A percentile compares a stretch with the other conserved stretches of the same genome.
phyloP scores from a whole-genome alignment of 441 rosid genomes.

The Adansonia rubrostipa region DNA sequence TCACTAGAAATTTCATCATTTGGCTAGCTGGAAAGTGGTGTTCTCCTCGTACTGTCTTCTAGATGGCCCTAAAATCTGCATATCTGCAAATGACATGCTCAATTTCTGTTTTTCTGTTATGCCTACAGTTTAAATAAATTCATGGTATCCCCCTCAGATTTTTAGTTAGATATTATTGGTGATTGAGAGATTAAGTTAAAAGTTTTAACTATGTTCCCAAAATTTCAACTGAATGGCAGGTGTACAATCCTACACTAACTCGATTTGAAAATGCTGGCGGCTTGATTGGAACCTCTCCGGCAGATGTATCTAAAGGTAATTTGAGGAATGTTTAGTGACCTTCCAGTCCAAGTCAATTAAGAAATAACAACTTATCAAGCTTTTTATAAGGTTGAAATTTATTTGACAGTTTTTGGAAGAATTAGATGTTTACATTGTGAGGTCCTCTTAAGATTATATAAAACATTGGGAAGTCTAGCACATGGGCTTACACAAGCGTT shows the following conservation, averaged over 20 bases:
- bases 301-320: slow-evolving; percentile 78
- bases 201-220: slow-evolving; percentile 2
- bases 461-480: slow-evolving; percentile 3
- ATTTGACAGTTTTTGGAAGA: slow-evolving; percentile 15
- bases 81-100: slow-evolving; percentile 4
- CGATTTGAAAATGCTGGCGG: slow-evolving; percentile 84
- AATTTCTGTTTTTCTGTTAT: slow-evolving; percentile 10
- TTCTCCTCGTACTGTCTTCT: slow-evolving; percentile 1
- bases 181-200: slow-evolving; percentile 17
- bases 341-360: slow-evolving; percentile 15
- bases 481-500: slow-evolving; percentile 14
- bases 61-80: slow-evolving; percentile 16
- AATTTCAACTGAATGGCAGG: slow-evolving; percentile 56
- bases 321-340: slow-evolving; percentile 20
- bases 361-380: slow-evolving; percentile 7
- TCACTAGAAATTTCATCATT: slow-evolving; percentile 4
- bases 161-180: slow-evolving; percentile 19
- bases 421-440: slow-evolving; percentile 3
- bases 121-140: slow-evolving; percentile 1
- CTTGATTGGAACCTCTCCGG: slow-evolving; percentile 73
- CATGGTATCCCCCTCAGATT: background rate
- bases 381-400: slow-evolving; percentile 19
- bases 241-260: slow-evolving; percentile 75
- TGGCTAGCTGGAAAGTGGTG: slow-evolving; percentile 16
- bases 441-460: background rate